Conservation (phyloP, 106 monocot genomes). For the Apostasia ramifera region DNA sequence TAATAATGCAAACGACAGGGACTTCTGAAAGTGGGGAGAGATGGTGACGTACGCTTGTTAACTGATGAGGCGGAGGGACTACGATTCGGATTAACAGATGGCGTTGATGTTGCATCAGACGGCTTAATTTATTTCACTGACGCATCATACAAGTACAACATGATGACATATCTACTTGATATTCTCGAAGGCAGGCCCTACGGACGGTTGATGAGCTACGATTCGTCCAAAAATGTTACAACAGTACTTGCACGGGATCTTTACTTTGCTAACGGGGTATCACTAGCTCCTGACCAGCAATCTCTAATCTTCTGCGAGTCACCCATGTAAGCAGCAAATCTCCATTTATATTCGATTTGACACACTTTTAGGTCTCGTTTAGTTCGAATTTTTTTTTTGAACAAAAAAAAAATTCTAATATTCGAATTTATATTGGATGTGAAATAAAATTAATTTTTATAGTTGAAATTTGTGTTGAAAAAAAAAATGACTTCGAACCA, state of each 20-base stretch:
- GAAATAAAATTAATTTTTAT: too few species aligned
- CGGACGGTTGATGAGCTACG: constrained; percentile 49
- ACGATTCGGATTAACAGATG: constrained; percentile 41
- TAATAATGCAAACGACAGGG: constrained; percentile 19
- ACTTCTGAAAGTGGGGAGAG: constrained; percentile 27
- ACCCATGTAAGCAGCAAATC: constrained; percentile 15
- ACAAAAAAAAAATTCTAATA: too few species aligned
- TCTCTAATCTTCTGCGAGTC: constrained; percentile 50
- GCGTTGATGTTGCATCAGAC: constrained; percentile 60
- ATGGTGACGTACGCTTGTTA: constrained; percentile 23
- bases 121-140: constrained; percentile 72
- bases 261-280: constrained; percentile 45
- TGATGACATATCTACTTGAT: constrained; percentile 23
- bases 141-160: constrained; percentile 62
- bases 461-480: too few species aligned
- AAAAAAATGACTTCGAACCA: too few species aligned
- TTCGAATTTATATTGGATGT: too few species aligned
- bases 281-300: constrained; percentile 34
- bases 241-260: constrained; percentile 33
- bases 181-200: constrained; percentile 43
- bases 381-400: too few species aligned
- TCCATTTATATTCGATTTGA: too few species aligned
- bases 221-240: constrained; percentile 34
- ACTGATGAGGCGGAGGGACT: constrained; percentile 54
- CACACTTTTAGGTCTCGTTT: too few species aligned